Percentiles rank a stretch among this genome's conserved stretches.
Evolutionary conservation across 805 yeast genomes (phyloP).

Genomic region (Candida odintsovae): DNA sequence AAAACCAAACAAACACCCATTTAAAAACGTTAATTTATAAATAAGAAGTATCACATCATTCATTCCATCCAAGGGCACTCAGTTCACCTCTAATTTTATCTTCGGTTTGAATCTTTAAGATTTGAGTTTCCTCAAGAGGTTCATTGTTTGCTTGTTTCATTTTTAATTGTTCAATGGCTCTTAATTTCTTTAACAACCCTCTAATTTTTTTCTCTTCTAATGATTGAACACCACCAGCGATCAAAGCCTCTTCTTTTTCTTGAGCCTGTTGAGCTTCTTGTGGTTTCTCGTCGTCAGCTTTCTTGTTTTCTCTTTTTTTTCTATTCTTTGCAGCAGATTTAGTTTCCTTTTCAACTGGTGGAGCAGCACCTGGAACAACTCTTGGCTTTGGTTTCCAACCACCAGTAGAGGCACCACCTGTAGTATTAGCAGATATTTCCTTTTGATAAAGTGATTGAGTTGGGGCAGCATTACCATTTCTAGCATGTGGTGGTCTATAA

Average conservation of each 20-base stretch:
- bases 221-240: conserved; percentile 58
- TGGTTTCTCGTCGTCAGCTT: conserved; percentile 21
- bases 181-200: conserved; percentile 81
- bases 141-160: conserved; percentile 81
- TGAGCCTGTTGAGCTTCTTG: conserved; percentile 8
- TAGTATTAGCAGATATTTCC: conserved; percentile 34
- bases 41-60: conserved; percentile 8
- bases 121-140: conserved; percentile 86
- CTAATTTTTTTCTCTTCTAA: conserved; percentile 92
- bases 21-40: no score
- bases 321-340: conserved; percentile 68
- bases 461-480: conserved; percentile 35
- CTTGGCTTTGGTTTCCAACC: conserved; percentile 24
- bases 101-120: conserved; percentile 85
- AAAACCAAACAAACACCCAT: neutral
- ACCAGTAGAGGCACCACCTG: conserved; percentile 5
- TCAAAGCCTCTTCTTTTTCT: conserved; percentile 29
- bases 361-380: conserved; percentile 56
- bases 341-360: conserved; percentile 39
- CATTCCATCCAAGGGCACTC: conserved; percentile 67
- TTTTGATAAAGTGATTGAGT: conserved; percentile 51
- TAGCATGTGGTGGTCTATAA: conserved; percentile 95
- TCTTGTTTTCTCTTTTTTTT: conserved; percentile 67
- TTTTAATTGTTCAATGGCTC: conserved; percentile 92
- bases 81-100: conserved; percentile 72